Evolutionary conservation across 345 rosid genomes (phyloP), one percentile per base, ranked within the genome.

Genomic region (Citrus sp.): DNA sequence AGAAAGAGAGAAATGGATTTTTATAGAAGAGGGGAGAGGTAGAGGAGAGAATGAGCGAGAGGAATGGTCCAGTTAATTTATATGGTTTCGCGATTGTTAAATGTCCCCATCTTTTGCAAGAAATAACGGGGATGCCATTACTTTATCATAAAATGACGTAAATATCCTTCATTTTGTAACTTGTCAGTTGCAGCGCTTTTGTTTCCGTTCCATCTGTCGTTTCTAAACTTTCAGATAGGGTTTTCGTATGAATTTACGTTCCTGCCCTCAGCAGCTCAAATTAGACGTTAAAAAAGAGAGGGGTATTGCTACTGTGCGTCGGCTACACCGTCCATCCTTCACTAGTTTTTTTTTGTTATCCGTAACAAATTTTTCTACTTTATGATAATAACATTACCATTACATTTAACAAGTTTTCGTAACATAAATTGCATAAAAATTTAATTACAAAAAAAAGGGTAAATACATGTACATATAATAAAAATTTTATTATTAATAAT

Each of bases 101-200:
- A 75, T 49, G 51, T 2, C 70, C 85, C 77, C 74, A 27, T 2
- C 0, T 30, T 25, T 72, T 16, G 22, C 0, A 19, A 0, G 14
- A 67, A 82, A 55, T 73, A 70, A 9, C 59, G 1, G 24, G 16
- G 49, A 40, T 75, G 79, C 84, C 88, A 80, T 69, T 24, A 1
- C 4, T 7, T 14, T 0, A 2, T 4, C 2, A 0, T 37, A 5
- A 46, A 78, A 82, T 72, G 84, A 67, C 86, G n/a, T 21, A 58
- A 72, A 25, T 80, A 8, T 13, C 80, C 80, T 14, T 19, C 40
- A 3, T 38, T 40, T 67, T 37, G 6, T 12, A 0, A 24, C 40
- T 49, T 2, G 28, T 64, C 49, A 64, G 21, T 32, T 19, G 56
- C 21, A 28, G 21, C 78, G 61, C 65, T 49, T 28, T 75, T 21